Conservation (phyloP, 148 eudicot species). For the Arctostaphylos glauca region DNA sequence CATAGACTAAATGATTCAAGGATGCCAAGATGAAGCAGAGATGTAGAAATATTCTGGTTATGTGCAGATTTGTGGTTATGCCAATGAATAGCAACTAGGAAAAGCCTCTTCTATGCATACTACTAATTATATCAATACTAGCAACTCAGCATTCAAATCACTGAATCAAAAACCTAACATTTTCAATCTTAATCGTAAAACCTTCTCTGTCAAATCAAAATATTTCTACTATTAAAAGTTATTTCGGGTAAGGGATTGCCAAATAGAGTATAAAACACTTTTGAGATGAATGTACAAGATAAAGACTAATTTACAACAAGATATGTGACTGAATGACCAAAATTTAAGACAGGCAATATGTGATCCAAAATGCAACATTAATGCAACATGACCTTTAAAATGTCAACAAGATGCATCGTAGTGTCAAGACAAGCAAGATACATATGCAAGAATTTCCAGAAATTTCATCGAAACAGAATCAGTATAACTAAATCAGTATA, state of each 20-base stretch:
- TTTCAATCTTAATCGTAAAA: background rate
- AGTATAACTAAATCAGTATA: background rate
- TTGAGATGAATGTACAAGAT: background rate
- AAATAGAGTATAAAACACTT: background rate
- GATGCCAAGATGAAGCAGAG: background rate
- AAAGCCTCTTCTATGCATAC: background rate
- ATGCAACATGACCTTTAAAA: slow-evolving; percentile 41
- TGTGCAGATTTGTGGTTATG: background rate
- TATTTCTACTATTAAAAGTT: background rate
- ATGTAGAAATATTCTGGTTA: slow-evolving; percentile 5
- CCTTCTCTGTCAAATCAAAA: background rate
- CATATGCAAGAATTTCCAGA: background rate
- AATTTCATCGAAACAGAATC: background rate
- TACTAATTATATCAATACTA: background rate
- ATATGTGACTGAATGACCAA: background rate
- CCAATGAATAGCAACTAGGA: background rate
- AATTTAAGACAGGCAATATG: background rate
- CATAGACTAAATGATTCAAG: too few relatives aligned
- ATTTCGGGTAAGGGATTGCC: too few relatives aligned
- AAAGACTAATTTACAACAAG: background rate
- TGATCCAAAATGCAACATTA: background rate
- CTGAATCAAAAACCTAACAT: background rate
- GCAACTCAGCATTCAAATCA: background rate
- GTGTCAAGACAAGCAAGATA: slow-evolving; percentile 20
- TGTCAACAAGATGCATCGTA: slow-evolving; percentile 36